A percentile compares a stretch with the other conserved stretches of the same genome.
Evolutionary conservation across 176 grass and related monocot genomes (phyloP).

Genomic region (Phoenix dactylifera): DNA sequence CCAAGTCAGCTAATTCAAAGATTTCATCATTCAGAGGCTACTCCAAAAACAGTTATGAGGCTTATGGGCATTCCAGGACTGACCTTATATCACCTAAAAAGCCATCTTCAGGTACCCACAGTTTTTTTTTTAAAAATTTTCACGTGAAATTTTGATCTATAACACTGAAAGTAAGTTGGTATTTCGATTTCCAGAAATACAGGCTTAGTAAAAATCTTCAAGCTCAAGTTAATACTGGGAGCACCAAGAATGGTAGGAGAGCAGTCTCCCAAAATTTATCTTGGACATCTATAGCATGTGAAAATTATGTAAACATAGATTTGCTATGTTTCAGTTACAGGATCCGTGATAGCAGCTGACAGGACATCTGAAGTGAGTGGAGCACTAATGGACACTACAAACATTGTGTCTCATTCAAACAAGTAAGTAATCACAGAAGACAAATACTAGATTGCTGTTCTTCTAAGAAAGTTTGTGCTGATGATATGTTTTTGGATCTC

Average conservation of each 20-base stretch:
- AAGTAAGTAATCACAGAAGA: conserved; percentile 47
- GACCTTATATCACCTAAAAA: conserved; percentile 95
- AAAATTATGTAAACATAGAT: too few species aligned
- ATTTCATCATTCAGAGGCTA: conserved; percentile 74
- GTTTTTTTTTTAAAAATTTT: conserved; percentile 14
- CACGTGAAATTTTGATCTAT: not conserved
- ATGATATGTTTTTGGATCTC: conserved; percentile 27
- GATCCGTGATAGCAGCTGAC: conserved; percentile 34
- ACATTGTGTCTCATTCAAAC: conserved; percentile 51
- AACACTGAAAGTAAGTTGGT: not conserved
- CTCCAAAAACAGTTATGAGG: conserved; percentile 96
- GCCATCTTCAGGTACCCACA: conserved; percentile 75
- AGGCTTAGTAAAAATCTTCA: conserved; percentile 90
- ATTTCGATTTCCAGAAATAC: conserved; percentile 58
- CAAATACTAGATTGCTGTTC: conserved; percentile 23
- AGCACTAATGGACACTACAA: conserved; percentile 36
- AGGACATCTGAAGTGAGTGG: conserved; percentile 35
- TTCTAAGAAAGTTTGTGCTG: conserved; percentile 23
- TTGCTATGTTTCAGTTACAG: conserved; percentile 38
- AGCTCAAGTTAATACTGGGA: conserved; percentile 53
- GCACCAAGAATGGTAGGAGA: conserved; percentile 52
- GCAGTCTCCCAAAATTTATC: not conserved
- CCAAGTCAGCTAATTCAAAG: conserved; percentile 18
- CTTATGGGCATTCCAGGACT: conserved; percentile 97
- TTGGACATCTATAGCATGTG: too few species aligned